Evolutionary conservation across 169 alveolate genomes (phyloP), one percentile per base, ranked within the genome.

Genomic region (Eimeria sp.): DNA sequence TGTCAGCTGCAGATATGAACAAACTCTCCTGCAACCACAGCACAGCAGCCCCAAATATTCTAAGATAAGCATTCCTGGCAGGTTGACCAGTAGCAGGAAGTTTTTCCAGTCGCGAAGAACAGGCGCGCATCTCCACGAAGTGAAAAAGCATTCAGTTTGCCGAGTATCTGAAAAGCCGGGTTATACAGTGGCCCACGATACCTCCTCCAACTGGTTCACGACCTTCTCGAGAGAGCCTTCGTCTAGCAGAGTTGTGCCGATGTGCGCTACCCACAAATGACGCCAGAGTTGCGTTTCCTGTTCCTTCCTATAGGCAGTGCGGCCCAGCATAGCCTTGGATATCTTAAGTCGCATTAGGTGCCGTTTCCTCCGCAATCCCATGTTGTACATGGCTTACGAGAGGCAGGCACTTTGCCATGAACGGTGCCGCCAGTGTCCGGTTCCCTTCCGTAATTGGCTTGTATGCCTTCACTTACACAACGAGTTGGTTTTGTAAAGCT

Each of bases 191-290:
- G 18, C 43, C 16, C 18, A 18, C 43, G 33, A n/a, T 85, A 85
- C 91, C 91, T 85, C 66, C 2, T 85, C 91, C 76, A 85, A 40
- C 33, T 60, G 91, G 58, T 85, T 30, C 30, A 85, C 77, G 9
- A 60, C 14, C 43, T 56, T 58, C 8, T 43, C 60, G 43, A 85
- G 20, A 14, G 78, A 18, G 80, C 37, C 80, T 30, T 60, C 78
- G 8, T 60, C 80, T 11, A 85, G 64, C 14, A 60, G 43, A 20
- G 80, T 49, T 30, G 80, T 60, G 37, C 80, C 91, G 64, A 85
- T 85, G 78, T 85, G 91, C 10, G 91, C 91, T 27, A 85, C 80
- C 91, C 91, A 85, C 80, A 85, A 54, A 27, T 52, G 77, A 20
- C 91, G 91, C 91, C 91, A 85, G 30, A 85, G 68, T 43, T 49